Percentiles rank a stretch among this genome's conserved stretches.
Evolutionary conservation across 2,329 filamentous ascomycete species (phyloP).

Genomic region (Fusarium neocosmosporiellum): DNA sequence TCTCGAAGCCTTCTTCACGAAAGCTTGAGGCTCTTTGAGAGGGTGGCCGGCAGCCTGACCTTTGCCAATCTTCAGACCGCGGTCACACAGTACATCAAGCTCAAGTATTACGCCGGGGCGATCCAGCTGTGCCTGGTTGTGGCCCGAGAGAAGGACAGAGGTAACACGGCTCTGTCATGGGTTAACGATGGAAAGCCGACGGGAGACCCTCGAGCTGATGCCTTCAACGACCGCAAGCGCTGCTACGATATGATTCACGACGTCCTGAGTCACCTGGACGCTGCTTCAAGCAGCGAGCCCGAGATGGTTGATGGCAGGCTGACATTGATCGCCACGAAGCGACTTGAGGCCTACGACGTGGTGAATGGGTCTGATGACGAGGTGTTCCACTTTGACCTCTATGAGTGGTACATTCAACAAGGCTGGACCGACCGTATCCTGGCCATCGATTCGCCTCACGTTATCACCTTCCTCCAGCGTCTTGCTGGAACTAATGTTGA

Average conservation of each 20-base stretch:
- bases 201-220: slow-evolving; percentile 74
- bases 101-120: slow-evolving; percentile 93
- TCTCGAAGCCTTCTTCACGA: slow-evolving; percentile 87
- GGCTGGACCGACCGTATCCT: slow-evolving; percentile 88
- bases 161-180: slow-evolving; percentile 87
- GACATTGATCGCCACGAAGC: slow-evolving; percentile 80
- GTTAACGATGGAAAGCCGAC: slow-evolving; percentile 83
- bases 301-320: slow-evolving; percentile 81
- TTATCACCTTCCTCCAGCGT: slow-evolving; percentile 85
- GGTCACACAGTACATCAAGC: slow-evolving; percentile 79
- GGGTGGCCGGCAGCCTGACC: slow-evolving; percentile 85
- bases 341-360: slow-evolving; percentile 88
- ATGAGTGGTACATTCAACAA: slow-evolving; percentile 94
- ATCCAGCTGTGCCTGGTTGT: slow-evolving; percentile 88
- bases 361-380: slow-evolving; percentile 91
- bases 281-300: slow-evolving; percentile 73
- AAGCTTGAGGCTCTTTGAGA: slow-evolving; percentile 87
- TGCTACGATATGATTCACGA: slow-evolving; percentile 91
- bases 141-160: slow-evolving; percentile 85
- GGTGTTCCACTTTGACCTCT: slow-evolving; percentile 95
- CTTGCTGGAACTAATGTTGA: slow-evolving; percentile 77
- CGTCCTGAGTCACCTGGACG: slow-evolving; percentile 83
- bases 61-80: slow-evolving; percentile 83
- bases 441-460: slow-evolving; percentile 84
- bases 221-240: slow-evolving; percentile 76